These are phyloP conservation scores for Taxillus chinensis DNA, from an alignment of 164 flowering plant species.

Conservation along the genomic window DNA sequence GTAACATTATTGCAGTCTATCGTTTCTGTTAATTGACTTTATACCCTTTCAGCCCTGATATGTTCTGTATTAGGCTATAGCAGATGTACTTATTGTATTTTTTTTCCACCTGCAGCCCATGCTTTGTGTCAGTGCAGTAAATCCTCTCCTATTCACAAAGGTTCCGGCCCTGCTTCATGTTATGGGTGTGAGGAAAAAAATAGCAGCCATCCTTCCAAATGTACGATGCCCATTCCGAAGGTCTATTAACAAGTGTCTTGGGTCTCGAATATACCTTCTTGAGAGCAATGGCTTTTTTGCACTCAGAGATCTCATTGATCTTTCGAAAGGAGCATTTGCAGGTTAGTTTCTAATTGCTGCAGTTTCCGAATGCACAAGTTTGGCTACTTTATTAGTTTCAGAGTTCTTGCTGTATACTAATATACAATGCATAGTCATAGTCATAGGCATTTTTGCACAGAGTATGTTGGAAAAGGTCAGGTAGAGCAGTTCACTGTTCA, in stretches of 20 bases:
- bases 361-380: background rate
- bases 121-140: constrained; percentile 95
- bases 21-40: no score
- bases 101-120: constrained; percentile 64
- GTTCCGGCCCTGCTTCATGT: constrained; percentile 76
- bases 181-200: constrained; percentile 63
- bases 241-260: constrained; percentile 63
- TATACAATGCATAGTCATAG: background rate
- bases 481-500: no score
- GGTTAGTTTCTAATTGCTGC: constrained; percentile 30
- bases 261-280: constrained; percentile 81
- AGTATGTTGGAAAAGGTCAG: no score
- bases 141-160: constrained; percentile 76
- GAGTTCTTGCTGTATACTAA: background rate
- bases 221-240: constrained; percentile 86
- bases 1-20: no score
- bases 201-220: constrained; percentile 65
- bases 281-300: constrained; percentile 92
- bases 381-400: background rate
- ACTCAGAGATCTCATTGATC: constrained; percentile 84
- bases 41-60: no score
- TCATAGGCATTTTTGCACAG: no score
- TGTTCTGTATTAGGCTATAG: no score
- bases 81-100: no score
- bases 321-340: constrained; percentile 91